Evolutionary conservation across 2,329 filamentous ascomycete genomes (phyloP), one percentile per base, ranked within the genome.

Genomic region (Zarea fungicola): DNA sequence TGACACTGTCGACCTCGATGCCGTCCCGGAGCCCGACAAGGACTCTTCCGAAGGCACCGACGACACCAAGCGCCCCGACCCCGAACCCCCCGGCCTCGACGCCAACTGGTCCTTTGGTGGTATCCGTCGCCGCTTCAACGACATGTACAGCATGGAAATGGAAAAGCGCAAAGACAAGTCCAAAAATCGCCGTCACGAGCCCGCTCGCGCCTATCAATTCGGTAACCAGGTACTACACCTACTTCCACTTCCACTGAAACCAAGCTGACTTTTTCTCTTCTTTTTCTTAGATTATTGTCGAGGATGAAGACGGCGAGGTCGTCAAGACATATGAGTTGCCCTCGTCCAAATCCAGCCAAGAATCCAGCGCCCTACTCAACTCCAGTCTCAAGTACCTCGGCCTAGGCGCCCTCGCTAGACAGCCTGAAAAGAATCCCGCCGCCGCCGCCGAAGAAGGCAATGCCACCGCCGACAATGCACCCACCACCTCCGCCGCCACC

Each of bases 231-330:
- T 83, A 73, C n/a, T n/a, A n/a, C n/a, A n/a, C n/a, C n/a, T n/a
- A n/a, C n/a, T n/a, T n/a, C n/a, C n/a, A n/a, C n/a, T n/a, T n/a
- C n/a, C n/a, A n/a, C n/a, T 64, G 77, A 64, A 39, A 3, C 16
- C n/a, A 22, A 32, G 2, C 14, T 7, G 23, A 36, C 9, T 32
- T 37, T 18, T 16, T 29, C 5, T 35, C 2, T 7, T 13, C 6
- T 8, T 25, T 8, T 10, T 1, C 11, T 45, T 16, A 88, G 71
- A 89, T 95, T 55, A 92, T 95, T 62, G 86, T 95, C 14, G 88
- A 95, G 68, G 87, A 95, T 54, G 85, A 87, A 64, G 84, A 91
- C 57, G 88, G 88, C 36, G 89, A 95, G 63, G 89, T 95, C 26
- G 79, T 95, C 62, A 91, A 91, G 70, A 83, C 87, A 49, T 91